Base-by-base conservation (phyloP, 1,284 basidiomycete species). In the Malassezia globosa region DNA sequence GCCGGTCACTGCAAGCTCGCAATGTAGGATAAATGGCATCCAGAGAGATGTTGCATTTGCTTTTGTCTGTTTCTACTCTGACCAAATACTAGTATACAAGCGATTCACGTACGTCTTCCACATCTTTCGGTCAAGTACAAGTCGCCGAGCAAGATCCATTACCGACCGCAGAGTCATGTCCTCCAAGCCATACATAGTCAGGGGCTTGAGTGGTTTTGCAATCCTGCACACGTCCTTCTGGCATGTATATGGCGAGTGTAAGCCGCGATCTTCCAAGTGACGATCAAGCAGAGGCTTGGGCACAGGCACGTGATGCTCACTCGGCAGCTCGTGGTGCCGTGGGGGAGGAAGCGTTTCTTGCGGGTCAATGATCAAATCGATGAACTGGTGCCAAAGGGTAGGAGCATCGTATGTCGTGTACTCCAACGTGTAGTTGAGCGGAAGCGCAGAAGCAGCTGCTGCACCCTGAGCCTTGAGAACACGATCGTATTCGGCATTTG, bases 121-220 rank as follows among this genome's bases (percentile, higher is more conserved):
- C 69, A 85, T 69, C 73, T 79, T 80, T 72, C 76, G 76, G 62
- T 81, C 75, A 3, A 63, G 58, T 19, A 79, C 81, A 55, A 89
- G 69, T 61, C 76, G 72, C 57, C 80, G 78, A 51, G 79, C 87
- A 40, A 90, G 76, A 61, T 76, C 76, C 55, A 86, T 73, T 81
- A 85, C 88, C 52, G 81, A 81, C 51, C 76, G 74, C 34, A 92
- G 80, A 49, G 87, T 92, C n/a, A 58, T 75, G 87, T 74, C 69
- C 84, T 84, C 48, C 60, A 66, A 78, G 86, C 74, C 59, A 66
- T 74, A 73, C 83, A 90, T 52, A 82, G 84, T 60, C 79, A 81
- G 58, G 18, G 24, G 7, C 41, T 33, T 26, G 25, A 42, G 7
- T 13, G 25, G 33, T 23, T 26, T 29, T 25, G 21, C 37, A 18